Evolutionary conservation across 495 filamentous ascomycete genomes (phyloP).

Genomic region (Lophiostoma macrostomum): DNA sequence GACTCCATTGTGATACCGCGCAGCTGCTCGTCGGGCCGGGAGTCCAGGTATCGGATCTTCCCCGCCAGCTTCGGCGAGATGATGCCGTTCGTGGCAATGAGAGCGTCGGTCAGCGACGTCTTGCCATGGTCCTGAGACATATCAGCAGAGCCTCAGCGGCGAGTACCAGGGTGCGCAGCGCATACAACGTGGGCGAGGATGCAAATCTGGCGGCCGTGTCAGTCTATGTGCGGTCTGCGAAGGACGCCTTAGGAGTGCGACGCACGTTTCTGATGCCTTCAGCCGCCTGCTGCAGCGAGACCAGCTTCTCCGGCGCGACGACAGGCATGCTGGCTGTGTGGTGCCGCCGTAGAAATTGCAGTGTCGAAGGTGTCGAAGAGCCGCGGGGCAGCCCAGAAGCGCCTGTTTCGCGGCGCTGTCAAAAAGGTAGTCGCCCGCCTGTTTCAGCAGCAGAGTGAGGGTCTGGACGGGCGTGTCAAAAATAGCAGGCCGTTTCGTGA

Average conservation of each 20-base stretch:
- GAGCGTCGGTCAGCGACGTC: conserved; percentile 92
- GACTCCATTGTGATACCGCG: conserved; percentile 99
- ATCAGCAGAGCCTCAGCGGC: conserved; percentile 5
- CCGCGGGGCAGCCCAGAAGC: neutral
- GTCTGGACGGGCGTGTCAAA: neutral
- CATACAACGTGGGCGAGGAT: conserved; percentile 94
- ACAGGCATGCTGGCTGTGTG: conserved; percentile 66
- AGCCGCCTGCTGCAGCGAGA: conserved; percentile 76
- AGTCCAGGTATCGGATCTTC: conserved; percentile 97
- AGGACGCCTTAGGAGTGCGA: neutral
- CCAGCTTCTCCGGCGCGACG: conserved; percentile 80
- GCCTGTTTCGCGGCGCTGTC: no score
- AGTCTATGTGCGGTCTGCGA: conserved; percentile 26
- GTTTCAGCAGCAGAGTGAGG: conserved; percentile 11
- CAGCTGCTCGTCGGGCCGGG: conserved; percentile 91
- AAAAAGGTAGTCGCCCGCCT: no score
- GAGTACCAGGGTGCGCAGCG: conserved; percentile 25
- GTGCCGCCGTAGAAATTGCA: neutral
- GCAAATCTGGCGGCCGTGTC: conserved; percentile 69
- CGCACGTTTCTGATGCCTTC: conserved; percentile 84
- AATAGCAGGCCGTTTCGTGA: neutral
- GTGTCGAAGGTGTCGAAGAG: neutral
- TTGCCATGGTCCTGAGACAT: conserved; percentile 82
- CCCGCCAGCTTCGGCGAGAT: conserved; percentile 96
- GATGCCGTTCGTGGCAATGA: conserved; percentile 98